A percentile compares a stretch with the other conserved stretches of the same genome.
Evolutionary conservation across 2,329 filamentous ascomycete species (phyloP).

Genomic region (Penicillium sp.): DNA sequence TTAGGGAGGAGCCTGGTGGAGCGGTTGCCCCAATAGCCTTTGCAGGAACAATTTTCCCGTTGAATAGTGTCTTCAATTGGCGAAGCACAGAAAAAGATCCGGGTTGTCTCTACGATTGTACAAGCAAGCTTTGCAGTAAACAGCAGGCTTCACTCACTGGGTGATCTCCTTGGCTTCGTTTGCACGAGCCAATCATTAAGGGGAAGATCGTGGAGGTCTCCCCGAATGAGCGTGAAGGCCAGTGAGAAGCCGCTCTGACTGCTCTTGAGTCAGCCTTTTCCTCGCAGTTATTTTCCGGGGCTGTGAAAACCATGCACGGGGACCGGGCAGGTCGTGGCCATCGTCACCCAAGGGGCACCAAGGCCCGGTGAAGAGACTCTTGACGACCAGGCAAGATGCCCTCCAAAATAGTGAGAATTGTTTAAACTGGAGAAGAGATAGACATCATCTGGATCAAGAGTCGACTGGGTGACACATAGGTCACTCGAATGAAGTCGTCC

Average conservation of each 20-base stretch:
- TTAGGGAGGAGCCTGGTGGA: slow-evolving; percentile 18
- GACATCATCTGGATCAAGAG: background rate
- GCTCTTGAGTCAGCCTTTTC: background rate
- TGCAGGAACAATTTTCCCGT: slow-evolving; percentile 30
- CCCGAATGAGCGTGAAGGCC: background rate
- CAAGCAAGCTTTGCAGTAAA: slow-evolving; percentile 10
- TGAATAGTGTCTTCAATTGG: slow-evolving; percentile 24
- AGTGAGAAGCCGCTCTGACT: background rate
- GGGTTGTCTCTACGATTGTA: slow-evolving; percentile 16
- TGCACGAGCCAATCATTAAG: background rate
- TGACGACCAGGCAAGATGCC: background rate
- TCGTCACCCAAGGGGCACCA: background rate
- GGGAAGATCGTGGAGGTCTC: background rate
- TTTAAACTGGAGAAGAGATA: background rate
- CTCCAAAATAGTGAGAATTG: background rate
- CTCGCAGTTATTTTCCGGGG: background rate
- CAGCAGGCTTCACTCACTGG: background rate
- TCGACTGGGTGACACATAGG: background rate
- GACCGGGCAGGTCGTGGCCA: background rate
- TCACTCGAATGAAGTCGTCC: background rate
- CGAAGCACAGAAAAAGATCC: slow-evolving; percentile 11
- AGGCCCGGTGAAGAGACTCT: background rate
- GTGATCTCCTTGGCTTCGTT: background rate
- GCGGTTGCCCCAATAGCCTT: slow-evolving; percentile 26
- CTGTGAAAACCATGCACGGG: background rate